Evolutionary conservation across 805 yeast species (phyloP).

Genomic region (Brettanomyces custersianus): DNA sequence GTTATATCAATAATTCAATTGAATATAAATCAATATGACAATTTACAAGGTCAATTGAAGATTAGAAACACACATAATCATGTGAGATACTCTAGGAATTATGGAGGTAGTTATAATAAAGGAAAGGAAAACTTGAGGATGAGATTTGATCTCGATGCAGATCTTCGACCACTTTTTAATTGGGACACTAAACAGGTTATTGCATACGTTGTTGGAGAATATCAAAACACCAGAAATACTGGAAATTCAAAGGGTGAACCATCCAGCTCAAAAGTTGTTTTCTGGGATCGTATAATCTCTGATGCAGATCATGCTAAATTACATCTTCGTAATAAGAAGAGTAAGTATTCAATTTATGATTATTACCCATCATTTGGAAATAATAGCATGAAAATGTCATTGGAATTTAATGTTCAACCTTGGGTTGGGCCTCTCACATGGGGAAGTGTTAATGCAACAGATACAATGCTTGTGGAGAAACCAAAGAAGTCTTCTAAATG

Average conservation of each 20-base stretch:
- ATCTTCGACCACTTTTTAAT: slow-evolving; percentile 73
- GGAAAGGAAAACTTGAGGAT: slow-evolving; percentile 73
- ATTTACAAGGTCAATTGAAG: slow-evolving; percentile 20
- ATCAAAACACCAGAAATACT: slow-evolving; percentile 1
- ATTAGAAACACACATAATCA: slow-evolving; percentile 16
- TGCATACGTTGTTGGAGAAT: slow-evolving; percentile 82
- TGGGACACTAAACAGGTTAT: slow-evolving; percentile 98
- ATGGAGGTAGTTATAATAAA: slow-evolving; percentile 54
- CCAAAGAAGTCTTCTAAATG: too few species aligned
- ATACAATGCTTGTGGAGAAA: slow-evolving; percentile 3
- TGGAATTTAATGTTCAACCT: slow-evolving; percentile 93
- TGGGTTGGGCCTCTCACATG: slow-evolving; percentile 69
- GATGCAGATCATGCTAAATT: slow-evolving; percentile 50
- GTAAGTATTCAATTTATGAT: slow-evolving; percentile 88
- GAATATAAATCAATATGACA: slow-evolving; percentile 34
- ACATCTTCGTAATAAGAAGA: slow-evolving; percentile 39
- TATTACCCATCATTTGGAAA: slow-evolving; percentile 50
- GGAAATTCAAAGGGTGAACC: slow-evolving; percentile 7
- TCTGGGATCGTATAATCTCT: slow-evolving; percentile 84
- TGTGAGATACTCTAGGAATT: slow-evolving; percentile 19
- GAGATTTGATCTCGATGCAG: slow-evolving; percentile 64
- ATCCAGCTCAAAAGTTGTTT: slow-evolving; percentile 48
- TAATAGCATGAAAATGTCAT: slow-evolving; percentile 55
- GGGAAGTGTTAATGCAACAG: slow-evolving; percentile 41
- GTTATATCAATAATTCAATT: slow-evolving; percentile 43